Percentiles rank a stretch among this genome's conserved stretches.
Evolutionary conservation across 257 asterid genomes (phyloP).

Genomic region (Gardenia jasminoides): DNA sequence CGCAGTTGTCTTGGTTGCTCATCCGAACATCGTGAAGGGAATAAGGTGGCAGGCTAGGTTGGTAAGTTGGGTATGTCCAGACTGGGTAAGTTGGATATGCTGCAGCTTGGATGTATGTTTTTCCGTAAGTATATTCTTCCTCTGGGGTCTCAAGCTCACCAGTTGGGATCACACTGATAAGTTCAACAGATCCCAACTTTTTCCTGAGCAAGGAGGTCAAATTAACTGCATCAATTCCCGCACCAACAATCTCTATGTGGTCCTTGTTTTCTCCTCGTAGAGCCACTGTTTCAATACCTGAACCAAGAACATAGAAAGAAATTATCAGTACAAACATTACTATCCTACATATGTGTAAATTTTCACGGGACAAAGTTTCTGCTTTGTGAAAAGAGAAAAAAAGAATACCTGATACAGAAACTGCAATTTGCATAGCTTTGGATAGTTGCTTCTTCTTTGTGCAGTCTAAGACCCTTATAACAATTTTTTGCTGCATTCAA

Average conservation of each 20-base stretch:
- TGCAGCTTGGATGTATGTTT: neutral
- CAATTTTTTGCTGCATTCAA: slow-evolving; percentile 4
- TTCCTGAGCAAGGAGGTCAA: slow-evolving; percentile 12
- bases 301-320: neutral
- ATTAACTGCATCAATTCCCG: slow-evolving; percentile 9
- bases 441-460: neutral
- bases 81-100: neutral
- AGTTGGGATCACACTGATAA: neutral
- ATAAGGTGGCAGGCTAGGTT: no score
- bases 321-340: neutral
- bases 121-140: neutral
- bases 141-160: neutral
- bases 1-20: no score
- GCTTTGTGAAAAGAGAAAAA: neutral
- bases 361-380: no score
- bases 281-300: slow-evolving; percentile 11
- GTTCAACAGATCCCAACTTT: slow-evolving; percentile 16
- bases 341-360: no score
- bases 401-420: neutral
- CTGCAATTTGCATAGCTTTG: slow-evolving; percentile 14
- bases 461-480: neutral
- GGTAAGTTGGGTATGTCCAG: neutral
- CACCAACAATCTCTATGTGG: slow-evolving; percentile 3
- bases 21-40: no score
- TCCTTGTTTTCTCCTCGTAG: slow-evolving; percentile 10